Evolutionary conservation across 2,329 filamentous ascomycete species (phyloP).

Genomic region (Emergomyces orientalis): DNA sequence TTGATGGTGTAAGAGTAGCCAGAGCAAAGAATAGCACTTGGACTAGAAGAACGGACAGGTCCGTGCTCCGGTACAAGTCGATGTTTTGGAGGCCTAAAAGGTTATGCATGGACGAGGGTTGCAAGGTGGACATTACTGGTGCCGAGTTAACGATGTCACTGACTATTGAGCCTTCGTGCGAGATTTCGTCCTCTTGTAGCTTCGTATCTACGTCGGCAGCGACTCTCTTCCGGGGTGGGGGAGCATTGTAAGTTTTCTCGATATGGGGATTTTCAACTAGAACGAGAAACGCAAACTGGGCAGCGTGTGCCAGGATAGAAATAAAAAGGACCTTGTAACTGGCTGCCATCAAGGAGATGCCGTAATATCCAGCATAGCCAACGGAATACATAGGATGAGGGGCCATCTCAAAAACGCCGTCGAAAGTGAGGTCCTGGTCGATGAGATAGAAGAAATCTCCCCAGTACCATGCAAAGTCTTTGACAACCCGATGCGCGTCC

Average conservation of each 20-base stretch:
- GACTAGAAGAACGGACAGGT: constrained; percentile 69
- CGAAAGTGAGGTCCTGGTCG: constrained; percentile 94
- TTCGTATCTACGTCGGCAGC: constrained; percentile 24
- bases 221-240: constrained; percentile 55
- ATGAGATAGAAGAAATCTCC: constrained; percentile 98
- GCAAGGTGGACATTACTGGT: constrained; percentile 36
- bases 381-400: constrained; percentile 99
- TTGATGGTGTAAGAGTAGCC: constrained; percentile 67
- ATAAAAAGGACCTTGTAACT: constrained; percentile 98
- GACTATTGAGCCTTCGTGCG: constrained; percentile 26
- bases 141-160: constrained; percentile 31
- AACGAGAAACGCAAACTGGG: constrained; percentile 86
- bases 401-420: constrained; percentile 98
- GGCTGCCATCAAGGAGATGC: constrained; percentile 94
- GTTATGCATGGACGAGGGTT: constrained; percentile 66
- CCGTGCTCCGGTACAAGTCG: constrained; percentile 79
- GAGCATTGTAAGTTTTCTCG: constrained; percentile 92
- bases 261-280: constrained; percentile 96
- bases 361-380: constrained; percentile 95
- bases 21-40: constrained; percentile 65
- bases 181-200: constrained; percentile 22
- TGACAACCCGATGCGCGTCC: constrained; percentile 93
- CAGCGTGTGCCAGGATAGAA: constrained; percentile 86
- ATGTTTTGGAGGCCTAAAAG: constrained; percentile 74
- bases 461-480: constrained; percentile 99